Evolutionary conservation across 1,284 basidiomycete species (phyloP).

Genomic region (Fomitopsis schrenkii): DNA sequence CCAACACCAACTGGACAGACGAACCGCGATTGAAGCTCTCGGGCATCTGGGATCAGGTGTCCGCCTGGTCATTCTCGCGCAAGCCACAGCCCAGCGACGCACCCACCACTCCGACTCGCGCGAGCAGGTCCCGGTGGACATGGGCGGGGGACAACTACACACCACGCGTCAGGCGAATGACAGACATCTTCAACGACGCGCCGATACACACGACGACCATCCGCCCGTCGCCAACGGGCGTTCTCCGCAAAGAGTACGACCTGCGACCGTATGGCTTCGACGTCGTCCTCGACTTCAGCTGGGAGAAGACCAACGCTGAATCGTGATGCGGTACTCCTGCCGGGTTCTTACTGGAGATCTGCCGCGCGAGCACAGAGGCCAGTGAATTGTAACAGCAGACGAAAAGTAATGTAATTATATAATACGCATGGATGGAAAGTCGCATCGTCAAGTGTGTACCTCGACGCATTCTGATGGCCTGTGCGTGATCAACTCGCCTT

Average conservation of each 20-base stretch:
- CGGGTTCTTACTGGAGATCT: not conserved
- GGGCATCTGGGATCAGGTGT: not conserved
- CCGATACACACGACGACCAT: not conserved
- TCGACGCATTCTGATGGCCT: too few species aligned
- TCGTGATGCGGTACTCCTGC: not conserved
- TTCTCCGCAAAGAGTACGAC: slow-evolving; percentile 58
- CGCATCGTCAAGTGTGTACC: not conserved
- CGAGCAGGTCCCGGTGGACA: not conserved
- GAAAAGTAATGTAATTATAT: not conserved
- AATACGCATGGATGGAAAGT: not conserved
- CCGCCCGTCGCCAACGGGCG: slow-evolving; percentile 16
- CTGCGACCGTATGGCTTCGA: slow-evolving; percentile 67
- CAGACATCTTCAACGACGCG: not conserved
- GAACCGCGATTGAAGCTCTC: not conserved
- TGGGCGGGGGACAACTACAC: not conserved
- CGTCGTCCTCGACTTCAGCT: slow-evolving; percentile 67
- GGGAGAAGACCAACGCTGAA: slow-evolving; percentile 26
- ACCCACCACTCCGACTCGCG: not conserved
- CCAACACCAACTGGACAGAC: not conserved
- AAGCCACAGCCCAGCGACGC: not conserved
- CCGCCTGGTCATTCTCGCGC: not conserved
- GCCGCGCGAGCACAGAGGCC: not conserved
- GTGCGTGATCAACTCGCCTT: too few species aligned
- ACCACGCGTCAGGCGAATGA: not conserved
- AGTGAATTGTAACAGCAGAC: not conserved